A percentile compares a stretch with the other conserved stretches of the same genome.
These are phyloP conservation scores for Chrysoporthe puriensis DNA, from an alignment of 2,329 filamentous ascomycete species.

Conservation along the genomic window DNA sequence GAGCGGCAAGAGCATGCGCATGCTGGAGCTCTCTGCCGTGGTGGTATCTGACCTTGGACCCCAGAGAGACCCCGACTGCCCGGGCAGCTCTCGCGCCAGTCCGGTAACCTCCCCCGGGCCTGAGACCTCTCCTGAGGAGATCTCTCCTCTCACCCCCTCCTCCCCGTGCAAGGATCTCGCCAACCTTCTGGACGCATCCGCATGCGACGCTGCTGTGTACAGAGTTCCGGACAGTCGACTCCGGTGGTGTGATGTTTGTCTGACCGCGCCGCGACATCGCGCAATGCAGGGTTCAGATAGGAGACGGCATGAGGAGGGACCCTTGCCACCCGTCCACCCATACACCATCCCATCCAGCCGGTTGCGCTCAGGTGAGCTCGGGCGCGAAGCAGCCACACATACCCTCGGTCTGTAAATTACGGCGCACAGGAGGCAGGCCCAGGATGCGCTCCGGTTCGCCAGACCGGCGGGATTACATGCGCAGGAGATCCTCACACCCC, in stretches of 20 bases:
- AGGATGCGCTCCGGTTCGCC: too few species aligned
- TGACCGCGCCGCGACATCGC: background rate
- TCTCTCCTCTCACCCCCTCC: background rate
- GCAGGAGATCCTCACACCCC: background rate
- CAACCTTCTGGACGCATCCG: background rate
- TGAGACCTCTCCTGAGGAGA: too few species aligned
- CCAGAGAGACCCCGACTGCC: background rate
- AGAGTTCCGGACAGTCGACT: background rate
- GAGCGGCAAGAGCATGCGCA: background rate
- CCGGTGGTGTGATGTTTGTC: constrained; percentile 2
- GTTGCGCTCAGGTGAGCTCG: too few species aligned
- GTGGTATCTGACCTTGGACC: background rate
- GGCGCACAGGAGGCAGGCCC: too few species aligned
- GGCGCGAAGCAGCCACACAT: too few species aligned
- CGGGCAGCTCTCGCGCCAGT: background rate
- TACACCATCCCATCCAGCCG: too few species aligned
- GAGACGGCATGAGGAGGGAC: too few species aligned
- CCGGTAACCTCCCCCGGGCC: too few species aligned
- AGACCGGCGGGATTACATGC: too few species aligned
- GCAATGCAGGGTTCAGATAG: too few species aligned
- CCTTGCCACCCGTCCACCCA: too few species aligned
- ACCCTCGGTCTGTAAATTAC: too few species aligned
- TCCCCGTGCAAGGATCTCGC: background rate
- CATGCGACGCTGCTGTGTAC: background rate
- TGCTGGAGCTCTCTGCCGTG: background rate